Base-by-base conservation (phyloP, 768 basidiomycete genomes). In the Trametes villosa region DNA sequence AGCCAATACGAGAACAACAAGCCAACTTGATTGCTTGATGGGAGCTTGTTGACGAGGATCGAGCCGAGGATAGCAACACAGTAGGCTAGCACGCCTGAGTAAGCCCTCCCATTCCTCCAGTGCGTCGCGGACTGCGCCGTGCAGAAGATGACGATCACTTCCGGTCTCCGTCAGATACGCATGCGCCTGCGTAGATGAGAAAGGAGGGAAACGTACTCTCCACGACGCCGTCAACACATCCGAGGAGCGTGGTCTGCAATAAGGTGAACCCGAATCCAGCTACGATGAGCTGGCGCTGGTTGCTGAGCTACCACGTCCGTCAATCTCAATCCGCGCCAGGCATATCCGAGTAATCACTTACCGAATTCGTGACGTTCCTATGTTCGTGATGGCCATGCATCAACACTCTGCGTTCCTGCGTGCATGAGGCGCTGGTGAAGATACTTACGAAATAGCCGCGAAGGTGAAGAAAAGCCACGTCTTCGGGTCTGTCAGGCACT, bases 1-100 rank as follows among this genome's bases (percentile, higher is more conserved):
- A 90, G 75, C 88, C 90, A 92, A 66, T 91, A 88, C 12, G 84
- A 85, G 71, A 90, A 88, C 36, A 92, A 75, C 27, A 92, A 74
- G 5, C 90, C 91, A 41, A 91, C 76, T 69, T 83, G 87, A 70
- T 89, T 77, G 59, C 80, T 75, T 47, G 78, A 82, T 0, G 89
- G 86, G 15, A 92, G 76, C 13, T 81, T 77, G 66, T 82, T 87
- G 65, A 92, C 82, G 13, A 92, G 78, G 63, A 91, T 83, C 1
- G 84, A 76, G 12, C 91, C 91, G 61, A 92, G 73, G 58, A 92
- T 81, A 31, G 86, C 88, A 30, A 88, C 88, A 52, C 86, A 69
- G 70, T 85, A 91, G 70, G 86, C 83, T 42, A 86, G 69, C 22
- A 81, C 80, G 1, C 78, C 83, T 18, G 87, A 82, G 67, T 84